These are phyloP conservation scores for Panicum miliaceum DNA, from an alignment of 176 grass and related monocot species.

Conservation along the genomic window DNA sequence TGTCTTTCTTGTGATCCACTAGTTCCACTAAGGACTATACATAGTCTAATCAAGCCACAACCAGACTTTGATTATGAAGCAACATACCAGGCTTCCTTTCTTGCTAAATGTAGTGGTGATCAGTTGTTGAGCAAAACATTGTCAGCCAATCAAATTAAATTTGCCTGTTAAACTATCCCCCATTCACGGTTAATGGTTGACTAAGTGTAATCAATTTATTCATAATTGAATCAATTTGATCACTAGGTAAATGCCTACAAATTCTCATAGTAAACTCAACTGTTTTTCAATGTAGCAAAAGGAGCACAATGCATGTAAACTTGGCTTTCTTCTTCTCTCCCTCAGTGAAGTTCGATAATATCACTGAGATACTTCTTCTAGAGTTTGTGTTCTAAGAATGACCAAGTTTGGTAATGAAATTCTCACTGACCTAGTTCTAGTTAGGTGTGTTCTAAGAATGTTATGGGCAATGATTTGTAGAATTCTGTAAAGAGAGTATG, in stretches of 20 bases:
- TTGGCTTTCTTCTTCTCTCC: neutral
- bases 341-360: neutral
- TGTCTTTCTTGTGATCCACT: neutral
- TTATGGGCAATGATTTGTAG: slow-evolving; percentile 3
- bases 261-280: neutral
- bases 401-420: neutral
- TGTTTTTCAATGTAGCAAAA: neutral
- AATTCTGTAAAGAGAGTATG: neutral
- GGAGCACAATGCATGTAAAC: neutral
- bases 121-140: neutral
- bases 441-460: neutral
- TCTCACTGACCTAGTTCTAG: neutral
- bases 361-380: neutral
- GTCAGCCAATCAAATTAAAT: slow-evolving; percentile 4
- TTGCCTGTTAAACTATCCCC: neutral
- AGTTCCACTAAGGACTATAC: neutral
- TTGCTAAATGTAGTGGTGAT: neutral
- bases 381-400: neutral
- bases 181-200: neutral
- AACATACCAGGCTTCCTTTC: neutral
- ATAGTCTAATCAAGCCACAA: neutral
- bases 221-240: neutral
- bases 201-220: neutral
- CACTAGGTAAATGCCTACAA: neutral
- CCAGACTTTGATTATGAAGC: neutral